phyloP scores from a whole-genome alignment of 2,329 filamentous ascomycete genomes.

The Aspergillus sergii region DNA sequence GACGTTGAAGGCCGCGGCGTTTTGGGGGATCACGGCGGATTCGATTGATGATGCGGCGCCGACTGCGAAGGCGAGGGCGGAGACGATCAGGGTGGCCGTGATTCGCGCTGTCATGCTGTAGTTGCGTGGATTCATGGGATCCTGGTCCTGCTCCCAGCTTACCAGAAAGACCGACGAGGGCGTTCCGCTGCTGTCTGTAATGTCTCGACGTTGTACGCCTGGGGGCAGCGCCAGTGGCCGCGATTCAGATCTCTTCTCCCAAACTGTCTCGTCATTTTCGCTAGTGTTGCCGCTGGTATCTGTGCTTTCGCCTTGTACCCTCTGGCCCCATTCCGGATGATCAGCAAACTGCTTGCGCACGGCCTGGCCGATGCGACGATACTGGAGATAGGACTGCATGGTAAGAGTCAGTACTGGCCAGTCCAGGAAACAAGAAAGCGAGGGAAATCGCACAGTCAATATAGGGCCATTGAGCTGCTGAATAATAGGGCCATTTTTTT shows the following conservation, averaged over 20 bases:
- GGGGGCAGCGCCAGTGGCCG: neutral
- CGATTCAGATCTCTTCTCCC: neutral
- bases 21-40: slow-evolving; percentile 50
- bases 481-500: neutral
- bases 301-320: neutral
- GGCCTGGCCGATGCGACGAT: neutral
- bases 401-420: neutral
- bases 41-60: slow-evolving; percentile 57
- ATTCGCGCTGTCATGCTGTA: slow-evolving; percentile 43
- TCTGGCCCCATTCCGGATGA: neutral
- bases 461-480: neutral
- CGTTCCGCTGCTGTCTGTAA: neutral
- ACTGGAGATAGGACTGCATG: neutral
- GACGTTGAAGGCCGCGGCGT: slow-evolving; percentile 50
- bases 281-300: neutral
- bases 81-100: slow-evolving; percentile 46
- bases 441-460: neutral
- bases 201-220: neutral
- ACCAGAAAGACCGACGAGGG: slow-evolving; percentile 24
- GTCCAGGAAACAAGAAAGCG: neutral
- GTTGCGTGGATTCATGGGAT: slow-evolving; percentile 41
- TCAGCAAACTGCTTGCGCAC: neutral
- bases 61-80: slow-evolving; percentile 54
- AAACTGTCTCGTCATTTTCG: neutral
- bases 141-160: slow-evolving; percentile 36